Base-by-base conservation (phyloP, 805 yeast species). In the Saccharomycopsis babjevae region DNA sequence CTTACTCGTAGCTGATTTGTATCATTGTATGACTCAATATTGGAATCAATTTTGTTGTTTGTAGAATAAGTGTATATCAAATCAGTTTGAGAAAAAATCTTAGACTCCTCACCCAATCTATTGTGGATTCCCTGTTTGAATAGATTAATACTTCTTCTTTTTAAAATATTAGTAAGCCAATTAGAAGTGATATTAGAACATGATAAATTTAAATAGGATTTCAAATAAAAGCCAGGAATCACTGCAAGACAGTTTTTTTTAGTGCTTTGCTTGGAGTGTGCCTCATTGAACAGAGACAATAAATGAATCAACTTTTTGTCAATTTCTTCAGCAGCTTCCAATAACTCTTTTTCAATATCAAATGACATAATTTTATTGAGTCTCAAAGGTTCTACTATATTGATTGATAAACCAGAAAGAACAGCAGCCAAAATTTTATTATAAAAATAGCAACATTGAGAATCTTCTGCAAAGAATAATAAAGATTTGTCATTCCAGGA, bases 341-440 rank as follows among this genome's bases (percentile, higher is more conserved):
- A 34, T 18, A 20, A 18, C 20, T 59, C 56, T 20, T 46, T 20
- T 28, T 52, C 62, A 13, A 54, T 8, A n/a, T 62, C 64, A 28
- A 62, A 38, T 13, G 57, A 28, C 18, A 30, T 22, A 18, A 62
- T 62, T 34, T 54, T 58, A 30, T 54, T 56, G 8, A 25, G 28
- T 40, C 42, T 50, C 46, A 62, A 57, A 15, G 64, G 64, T 22
- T 59, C 64, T 18, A 62, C 59, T 30, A 60, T 38, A 20, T 22
- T 56, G 18, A 60, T 32, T 11, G 30, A 15, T 32, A 56, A n/a
- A 6, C 61, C 62, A 16, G 36, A 18, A 18, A 64, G 34, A 15
- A 64, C 13, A n/a, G 52, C 64, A 16, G 63, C 34, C 15, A 64
- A 43, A 6, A 64, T 13, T 36, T 64, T 64, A 46, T 50, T 55